Percentiles rank a stretch among this genome's conserved stretches.
phyloP scores from a whole-genome alignment of 257 asterid genomes.

The Jasminum sambac region DNA sequence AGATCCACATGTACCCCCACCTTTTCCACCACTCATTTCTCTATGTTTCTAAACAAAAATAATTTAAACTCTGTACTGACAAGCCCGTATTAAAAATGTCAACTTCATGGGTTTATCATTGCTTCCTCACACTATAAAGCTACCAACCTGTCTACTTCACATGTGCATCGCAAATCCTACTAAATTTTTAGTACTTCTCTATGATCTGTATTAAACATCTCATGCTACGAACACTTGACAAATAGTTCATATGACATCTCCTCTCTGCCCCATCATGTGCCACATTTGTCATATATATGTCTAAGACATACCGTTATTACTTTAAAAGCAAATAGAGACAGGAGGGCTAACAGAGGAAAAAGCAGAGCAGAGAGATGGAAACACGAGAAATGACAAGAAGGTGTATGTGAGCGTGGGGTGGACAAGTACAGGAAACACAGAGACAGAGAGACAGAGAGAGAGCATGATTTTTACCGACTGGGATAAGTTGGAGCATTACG shows the following conservation, averaged over 20 bases:
- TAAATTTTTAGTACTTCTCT: not conserved
- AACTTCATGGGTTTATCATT: not conserved
- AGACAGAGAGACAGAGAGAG: not conserved
- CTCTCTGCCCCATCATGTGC: not conserved
- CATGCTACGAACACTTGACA: not conserved
- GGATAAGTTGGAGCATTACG: not conserved
- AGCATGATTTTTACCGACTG: not conserved
- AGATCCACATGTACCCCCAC: too few species aligned
- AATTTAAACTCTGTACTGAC: too few species aligned
- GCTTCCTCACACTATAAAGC: not conserved
- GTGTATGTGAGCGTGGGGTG: not conserved
- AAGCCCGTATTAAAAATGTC: too few species aligned
- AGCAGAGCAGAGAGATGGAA: not conserved
- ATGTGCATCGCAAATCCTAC: not conserved
- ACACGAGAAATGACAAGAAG: not conserved
- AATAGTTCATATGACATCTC: not conserved
- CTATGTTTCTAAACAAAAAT: too few species aligned
- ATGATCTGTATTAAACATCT: too few species aligned
- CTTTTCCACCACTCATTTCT: too few species aligned
- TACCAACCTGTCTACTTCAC: not conserved
- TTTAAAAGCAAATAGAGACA: not conserved
- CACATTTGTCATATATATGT: not conserved
- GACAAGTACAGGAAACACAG: not conserved
- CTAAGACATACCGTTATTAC: not conserved
- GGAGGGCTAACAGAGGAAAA: not conserved